A percentile compares a stretch with the other conserved stretches of the same genome.
These are phyloP conservation scores for Gentiana macrophylla DNA, from an alignment of 257 asterid genomes.

Conservation along the genomic window DNA sequence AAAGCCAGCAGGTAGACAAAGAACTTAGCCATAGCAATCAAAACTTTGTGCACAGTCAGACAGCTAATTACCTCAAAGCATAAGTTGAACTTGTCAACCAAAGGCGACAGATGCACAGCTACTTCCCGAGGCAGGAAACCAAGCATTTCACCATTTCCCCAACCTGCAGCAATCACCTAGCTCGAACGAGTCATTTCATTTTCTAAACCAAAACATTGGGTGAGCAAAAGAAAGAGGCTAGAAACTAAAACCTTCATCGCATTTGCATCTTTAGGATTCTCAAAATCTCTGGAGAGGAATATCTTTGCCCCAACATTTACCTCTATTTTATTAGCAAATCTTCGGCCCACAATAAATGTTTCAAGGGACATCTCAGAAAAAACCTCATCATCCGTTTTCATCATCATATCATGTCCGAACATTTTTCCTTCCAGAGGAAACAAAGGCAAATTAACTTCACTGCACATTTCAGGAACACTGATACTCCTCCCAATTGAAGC, in stretches of 20 bases:
- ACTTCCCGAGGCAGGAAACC: conserved; percentile 84
- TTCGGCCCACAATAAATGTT: conserved; percentile 83
- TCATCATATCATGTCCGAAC: conserved; percentile 20
- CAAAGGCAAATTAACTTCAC: conserved; percentile 16
- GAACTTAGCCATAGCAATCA: no score
- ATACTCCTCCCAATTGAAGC: conserved; percentile 15
- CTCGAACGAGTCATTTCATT: conserved; percentile 12
- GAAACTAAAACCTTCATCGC: conserved; percentile 63
- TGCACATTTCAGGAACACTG: conserved; percentile 15
- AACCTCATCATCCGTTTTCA: conserved; percentile 22
- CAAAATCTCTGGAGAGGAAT: conserved; percentile 62
- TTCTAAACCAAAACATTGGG: not conserved
- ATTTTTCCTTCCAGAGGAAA: conserved; percentile 18
- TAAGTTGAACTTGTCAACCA: conserved; percentile 58
- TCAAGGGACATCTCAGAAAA: conserved; percentile 33
- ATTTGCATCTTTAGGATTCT: conserved; percentile 62
- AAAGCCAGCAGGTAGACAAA: no score
- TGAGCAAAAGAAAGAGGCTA: conserved; percentile 7
- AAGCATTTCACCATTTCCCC: conserved; percentile 35
- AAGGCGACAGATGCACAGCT: conserved; percentile 66
- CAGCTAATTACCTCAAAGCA: conserved; percentile 52
- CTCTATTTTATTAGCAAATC: conserved; percentile 39
- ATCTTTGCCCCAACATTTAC: conserved; percentile 40
- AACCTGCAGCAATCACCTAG: conserved; percentile 61
- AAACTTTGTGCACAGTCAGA: not conserved